Base-by-base conservation (phyloP, 495 filamentous ascomycete species). In the Tetracladium setigerum region DNA sequence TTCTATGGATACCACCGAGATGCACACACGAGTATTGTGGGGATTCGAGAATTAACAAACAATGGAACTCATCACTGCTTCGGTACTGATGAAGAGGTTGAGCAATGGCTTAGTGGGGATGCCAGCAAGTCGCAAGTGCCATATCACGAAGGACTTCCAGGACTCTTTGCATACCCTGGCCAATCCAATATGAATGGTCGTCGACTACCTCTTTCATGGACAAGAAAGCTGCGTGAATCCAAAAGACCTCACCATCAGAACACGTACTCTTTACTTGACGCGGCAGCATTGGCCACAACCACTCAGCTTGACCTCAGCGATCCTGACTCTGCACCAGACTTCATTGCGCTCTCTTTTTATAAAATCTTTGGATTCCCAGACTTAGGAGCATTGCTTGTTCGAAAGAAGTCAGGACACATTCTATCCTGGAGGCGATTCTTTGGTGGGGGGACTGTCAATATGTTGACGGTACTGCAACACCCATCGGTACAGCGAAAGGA, bases 301-400 rank as follows among this genome's bases (percentile, higher is more conserved):
- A 69, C 71, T 2, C 76, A 74, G 2, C 64, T 89, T 46, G 72
- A 78, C 52, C 72, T 91, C 19, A 72, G 67, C 36, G 69, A 88
- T 49, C 55, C 74, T 2, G 65, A 69, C 9, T 63, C 59, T 14
- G 81, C 84, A 9, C 84, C 85, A 0, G 86, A 91, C 54, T 89
- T 89, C 50, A 78, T 71, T 6, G 78, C 75, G 31, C 49, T 89
- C 17, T 85, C 81, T 8, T 79, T 89, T 57, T 89, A 89, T 63
- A 91, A 91, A 63, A 84, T 89, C 43, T 89, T 89, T 58, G 86
- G 86, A 12, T 86, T 86, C 47, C 86, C 86, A 0, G 81, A 89
- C 46, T 69, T 91, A 13, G 86, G 86, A 1, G 85, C 75, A 5
- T 61, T 90, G 17, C 72, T 88, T 32, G 72, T 89, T 11, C 74